A percentile compares a stretch with the other conserved stretches of the same genome.
Conservation (phyloP, 169 alveolate species). For the Plasmodium adleri region DNA sequence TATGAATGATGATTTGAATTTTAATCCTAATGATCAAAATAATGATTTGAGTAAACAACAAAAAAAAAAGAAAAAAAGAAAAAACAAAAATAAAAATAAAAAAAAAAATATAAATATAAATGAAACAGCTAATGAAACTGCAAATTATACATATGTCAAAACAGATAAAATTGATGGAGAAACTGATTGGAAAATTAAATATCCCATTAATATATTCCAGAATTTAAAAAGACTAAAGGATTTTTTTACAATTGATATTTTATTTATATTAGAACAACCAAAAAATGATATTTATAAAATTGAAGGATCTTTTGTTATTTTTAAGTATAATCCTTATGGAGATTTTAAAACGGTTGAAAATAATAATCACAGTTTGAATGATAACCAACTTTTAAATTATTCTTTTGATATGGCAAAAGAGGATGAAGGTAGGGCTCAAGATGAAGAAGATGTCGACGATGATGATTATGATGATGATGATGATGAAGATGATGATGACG, state of each 20-base stretch:
- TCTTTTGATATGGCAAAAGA: conserved; percentile 35
- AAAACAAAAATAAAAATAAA: conserved; percentile 28
- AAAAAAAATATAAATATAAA: not conserved
- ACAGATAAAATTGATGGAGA: conserved; percentile 99
- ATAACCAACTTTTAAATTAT: conserved; percentile 23
- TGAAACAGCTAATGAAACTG: conserved; percentile 78
- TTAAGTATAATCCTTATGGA: conserved; percentile 71
- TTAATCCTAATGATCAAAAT: conserved; percentile 4
- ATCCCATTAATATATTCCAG: conserved; percentile 92
- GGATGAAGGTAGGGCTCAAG: not conserved
- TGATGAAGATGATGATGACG: conserved; percentile 6
- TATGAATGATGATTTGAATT: not conserved
- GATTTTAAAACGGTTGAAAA: conserved; percentile 62
- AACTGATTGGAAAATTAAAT: conserved; percentile 99
- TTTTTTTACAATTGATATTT: conserved; percentile 81
- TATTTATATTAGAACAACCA: conserved; percentile 89
- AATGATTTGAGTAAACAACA: not conserved
- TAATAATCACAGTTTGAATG: conserved; percentile 8
- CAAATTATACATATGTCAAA: conserved; percentile 89
- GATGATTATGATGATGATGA: conserved; percentile 16
- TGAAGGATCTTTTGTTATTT: conserved; percentile 88
- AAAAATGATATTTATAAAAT: conserved; percentile 91
- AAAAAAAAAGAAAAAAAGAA: conserved; percentile 72
- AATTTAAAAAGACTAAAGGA: conserved; percentile 81
- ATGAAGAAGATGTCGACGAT: conserved; percentile 11